A percentile compares a stretch with the other conserved stretches of the same genome.
Conservation (phyloP, 139 green algal genomes). For the Chlorella sp. region DNA sequence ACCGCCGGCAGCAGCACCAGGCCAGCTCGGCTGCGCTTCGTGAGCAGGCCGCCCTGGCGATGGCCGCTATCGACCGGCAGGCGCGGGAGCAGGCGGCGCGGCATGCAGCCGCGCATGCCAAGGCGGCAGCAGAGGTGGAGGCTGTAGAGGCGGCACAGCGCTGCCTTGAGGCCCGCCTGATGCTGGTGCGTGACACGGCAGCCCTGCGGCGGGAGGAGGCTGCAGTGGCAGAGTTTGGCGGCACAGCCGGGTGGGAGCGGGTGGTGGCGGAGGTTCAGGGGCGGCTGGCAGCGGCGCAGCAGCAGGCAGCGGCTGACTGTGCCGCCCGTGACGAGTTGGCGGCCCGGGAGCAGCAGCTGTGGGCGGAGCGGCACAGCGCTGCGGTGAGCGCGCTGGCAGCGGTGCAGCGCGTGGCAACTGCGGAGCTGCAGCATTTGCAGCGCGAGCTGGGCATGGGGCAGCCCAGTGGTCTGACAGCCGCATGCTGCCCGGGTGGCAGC, state of each 20-base stretch:
- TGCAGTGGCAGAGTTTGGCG: background rate
- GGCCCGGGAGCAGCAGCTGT: background rate
- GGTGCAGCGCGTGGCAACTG: background rate
- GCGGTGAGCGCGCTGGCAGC: background rate
- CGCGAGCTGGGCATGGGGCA: background rate
- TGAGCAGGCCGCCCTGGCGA: background rate
- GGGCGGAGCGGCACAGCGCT: background rate
- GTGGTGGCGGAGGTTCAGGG: slow-evolving; percentile 3
- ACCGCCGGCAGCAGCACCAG: background rate
- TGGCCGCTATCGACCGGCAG: background rate
- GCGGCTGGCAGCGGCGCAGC: background rate
- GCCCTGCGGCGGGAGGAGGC: background rate
- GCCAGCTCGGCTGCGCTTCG: background rate
- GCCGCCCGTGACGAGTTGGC: background rate
- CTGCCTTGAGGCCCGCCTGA: background rate
- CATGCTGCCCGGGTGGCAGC: background rate
- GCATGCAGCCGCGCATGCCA: background rate
- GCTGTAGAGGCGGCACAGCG: background rate
- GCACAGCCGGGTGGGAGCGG: background rate
- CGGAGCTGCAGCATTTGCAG: slow-evolving; percentile 4
- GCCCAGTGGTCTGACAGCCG: background rate
- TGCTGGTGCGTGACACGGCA: background rate
- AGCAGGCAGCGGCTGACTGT: background rate
- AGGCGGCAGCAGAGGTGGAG: background rate
- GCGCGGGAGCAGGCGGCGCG: background rate